Conservation (phyloP, 2,329 filamentous ascomycete genomes). For the Coniochaeta pulveracea region DNA sequence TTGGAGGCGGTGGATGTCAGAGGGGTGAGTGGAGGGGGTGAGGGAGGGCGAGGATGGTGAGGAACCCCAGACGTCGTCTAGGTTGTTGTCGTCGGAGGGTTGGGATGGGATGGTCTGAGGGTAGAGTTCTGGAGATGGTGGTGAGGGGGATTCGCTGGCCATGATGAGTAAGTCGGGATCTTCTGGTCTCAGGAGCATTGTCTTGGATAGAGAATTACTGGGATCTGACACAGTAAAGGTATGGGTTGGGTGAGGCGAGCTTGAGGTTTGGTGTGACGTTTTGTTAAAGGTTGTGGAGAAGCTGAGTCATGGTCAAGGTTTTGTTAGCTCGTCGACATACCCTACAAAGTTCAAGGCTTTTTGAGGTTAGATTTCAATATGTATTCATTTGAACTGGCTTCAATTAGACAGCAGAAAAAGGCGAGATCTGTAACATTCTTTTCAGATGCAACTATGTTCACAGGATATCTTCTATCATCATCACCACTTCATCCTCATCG, state of each 20-base stretch:
- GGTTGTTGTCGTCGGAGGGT: constrained; percentile 7
- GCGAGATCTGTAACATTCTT: too few species aligned
- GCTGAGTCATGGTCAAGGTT: neutral
- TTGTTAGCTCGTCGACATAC: too few species aligned
- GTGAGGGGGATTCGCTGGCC: neutral
- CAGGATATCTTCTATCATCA: too few species aligned
- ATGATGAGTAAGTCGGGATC: constrained; percentile 2
- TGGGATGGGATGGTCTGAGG: neutral
- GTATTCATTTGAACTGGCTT: too few species aligned
- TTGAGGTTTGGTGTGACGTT: neutral
- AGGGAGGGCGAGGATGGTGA: constrained; percentile 6
- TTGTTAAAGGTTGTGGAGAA: neutral
- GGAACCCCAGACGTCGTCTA: constrained; percentile 14
- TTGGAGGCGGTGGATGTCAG: constrained; percentile 64
- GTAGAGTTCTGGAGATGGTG: neutral
- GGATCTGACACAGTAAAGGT: neutral
- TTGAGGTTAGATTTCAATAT: too few species aligned
- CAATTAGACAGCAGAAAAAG: too few species aligned
- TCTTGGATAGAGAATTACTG: neutral
- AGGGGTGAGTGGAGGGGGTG: constrained; percentile 24
- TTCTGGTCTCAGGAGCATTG: constrained; percentile 2
- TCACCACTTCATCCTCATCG: too few species aligned
- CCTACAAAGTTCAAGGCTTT: too few species aligned
- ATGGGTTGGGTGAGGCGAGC: neutral
- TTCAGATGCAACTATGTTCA: too few species aligned